These are phyloP conservation scores for Melastoma candidum DNA, from an alignment of 441 rosid genomes.

Conservation along the genomic window DNA sequence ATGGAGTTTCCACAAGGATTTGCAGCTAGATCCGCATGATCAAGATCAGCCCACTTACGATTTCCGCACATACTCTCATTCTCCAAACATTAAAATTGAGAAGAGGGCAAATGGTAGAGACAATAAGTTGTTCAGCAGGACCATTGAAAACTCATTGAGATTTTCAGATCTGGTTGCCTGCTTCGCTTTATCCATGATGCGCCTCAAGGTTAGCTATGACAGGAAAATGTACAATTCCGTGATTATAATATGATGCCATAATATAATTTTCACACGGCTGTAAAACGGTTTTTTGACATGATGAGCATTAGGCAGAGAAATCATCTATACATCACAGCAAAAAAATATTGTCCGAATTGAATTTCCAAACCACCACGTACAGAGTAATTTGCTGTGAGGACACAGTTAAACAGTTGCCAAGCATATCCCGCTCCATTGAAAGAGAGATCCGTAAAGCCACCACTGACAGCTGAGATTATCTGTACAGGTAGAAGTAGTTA, in stretches of 20 bases:
- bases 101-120: conserved; percentile 71
- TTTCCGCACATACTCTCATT: conserved; percentile 63
- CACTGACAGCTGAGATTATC: conserved; percentile 77
- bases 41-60: conserved; percentile 26
- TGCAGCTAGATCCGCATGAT: background rate
- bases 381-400: conserved; percentile 85
- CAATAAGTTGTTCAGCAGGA: conserved; percentile 73
- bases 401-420: conserved; percentile 76
- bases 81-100: conserved; percentile 50
- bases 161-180: conserved; percentile 58
- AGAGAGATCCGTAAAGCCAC: conserved; percentile 81
- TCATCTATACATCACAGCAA: background rate
- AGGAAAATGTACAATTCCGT: conserved; percentile 6
- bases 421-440: conserved; percentile 64
- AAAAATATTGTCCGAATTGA: background rate
- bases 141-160: conserved; percentile 85
- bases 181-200: conserved; percentile 84
- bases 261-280: too few species aligned
- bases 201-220: conserved; percentile 66
- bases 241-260: too few species aligned
- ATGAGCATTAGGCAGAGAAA: background rate
- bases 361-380: conserved; percentile 25
- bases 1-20: background rate
- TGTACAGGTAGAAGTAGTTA: conserved; percentile 19
- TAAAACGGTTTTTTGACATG: too few species aligned